Evolutionary conservation across 371 early-diverging fungal genomes (phyloP).

Genomic region (Zancudomyces culisetae): DNA sequence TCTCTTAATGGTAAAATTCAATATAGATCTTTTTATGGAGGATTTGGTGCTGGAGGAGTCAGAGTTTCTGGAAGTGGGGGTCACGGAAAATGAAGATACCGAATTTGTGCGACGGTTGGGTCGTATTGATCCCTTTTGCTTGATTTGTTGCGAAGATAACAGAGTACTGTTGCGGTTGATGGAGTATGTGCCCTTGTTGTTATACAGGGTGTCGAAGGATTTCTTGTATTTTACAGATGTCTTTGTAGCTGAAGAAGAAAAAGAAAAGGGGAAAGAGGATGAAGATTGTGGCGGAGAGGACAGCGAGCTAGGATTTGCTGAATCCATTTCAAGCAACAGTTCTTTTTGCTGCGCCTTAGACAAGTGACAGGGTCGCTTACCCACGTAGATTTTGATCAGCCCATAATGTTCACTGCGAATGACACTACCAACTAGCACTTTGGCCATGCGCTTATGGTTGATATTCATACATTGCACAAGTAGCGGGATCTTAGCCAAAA

Average conservation of each 20-base stretch:
- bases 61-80: background rate
- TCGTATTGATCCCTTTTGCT: constrained; percentile 10
- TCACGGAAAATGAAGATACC: background rate
- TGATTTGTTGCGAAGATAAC: background rate
- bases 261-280: constrained; percentile 13
- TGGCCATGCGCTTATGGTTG: constrained; percentile 22
- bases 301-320: background rate
- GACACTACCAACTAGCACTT: constrained; percentile 16
- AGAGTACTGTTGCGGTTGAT: background rate
- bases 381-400: constrained; percentile 22
- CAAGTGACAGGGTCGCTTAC: constrained; percentile 15
- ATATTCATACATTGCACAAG: constrained; percentile 28
- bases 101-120: background rate
- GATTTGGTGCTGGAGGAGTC: background rate
- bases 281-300: constrained; percentile 3
- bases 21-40: too few relatives aligned
- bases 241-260: too few relatives aligned
- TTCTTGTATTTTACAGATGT: background rate
- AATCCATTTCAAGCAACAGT: background rate
- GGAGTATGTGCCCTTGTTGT: background rate
- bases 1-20: constrained; percentile 10
- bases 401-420: constrained; percentile 13
- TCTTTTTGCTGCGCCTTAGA: constrained; percentile 6
- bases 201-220: background rate
- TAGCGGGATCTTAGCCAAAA: too few relatives aligned